A percentile compares a stretch with the other conserved stretches of the same genome.
Evolutionary conservation across 2,329 filamentous ascomycete genomes (phyloP).

Genomic region (Microascus cirrosus): DNA sequence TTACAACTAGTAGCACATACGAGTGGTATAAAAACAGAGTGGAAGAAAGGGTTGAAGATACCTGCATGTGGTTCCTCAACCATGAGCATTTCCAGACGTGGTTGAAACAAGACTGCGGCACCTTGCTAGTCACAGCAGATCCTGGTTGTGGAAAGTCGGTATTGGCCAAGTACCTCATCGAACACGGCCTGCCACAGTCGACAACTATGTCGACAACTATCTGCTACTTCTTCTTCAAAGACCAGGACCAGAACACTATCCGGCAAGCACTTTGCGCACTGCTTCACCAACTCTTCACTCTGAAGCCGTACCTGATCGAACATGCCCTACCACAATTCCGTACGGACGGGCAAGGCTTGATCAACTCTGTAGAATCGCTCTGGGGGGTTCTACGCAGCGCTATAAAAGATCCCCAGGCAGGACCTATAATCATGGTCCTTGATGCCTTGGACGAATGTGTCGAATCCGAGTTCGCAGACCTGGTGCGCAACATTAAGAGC

Average conservation of each 20-base stretch:
- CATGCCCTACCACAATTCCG: constrained; percentile 17
- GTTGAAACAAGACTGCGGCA: constrained; percentile 14
- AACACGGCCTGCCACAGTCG: constrained; percentile 7
- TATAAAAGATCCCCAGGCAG: constrained; percentile 13
- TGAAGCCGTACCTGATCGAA: constrained; percentile 17
- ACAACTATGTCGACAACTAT: too few species aligned
- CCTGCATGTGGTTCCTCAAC: constrained; percentile 20
- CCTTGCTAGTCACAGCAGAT: constrained; percentile 23
- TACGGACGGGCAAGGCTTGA: constrained; percentile 15
- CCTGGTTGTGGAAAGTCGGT: constrained; percentile 27
- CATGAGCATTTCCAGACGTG: constrained; percentile 18
- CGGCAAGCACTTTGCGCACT: constrained; percentile 21
- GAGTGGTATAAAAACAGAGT: constrained; percentile 19
- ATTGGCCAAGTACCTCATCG: constrained; percentile 20
- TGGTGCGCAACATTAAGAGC: constrained; percentile 7
- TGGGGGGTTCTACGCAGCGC: constrained; percentile 21
- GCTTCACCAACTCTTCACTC: constrained; percentile 24
- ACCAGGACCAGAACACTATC: constrained; percentile 21
- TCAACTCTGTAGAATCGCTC: constrained; percentile 12
- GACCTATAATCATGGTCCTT: constrained; percentile 20
- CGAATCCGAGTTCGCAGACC: constrained; percentile 11
- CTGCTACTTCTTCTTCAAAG: constrained; percentile 33
- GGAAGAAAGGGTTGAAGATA: constrained; percentile 12
- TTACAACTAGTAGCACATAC: constrained; percentile 11
- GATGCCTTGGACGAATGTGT: constrained; percentile 28